These are phyloP conservation scores for Saccharomycopsis lassenensis DNA, from an alignment of 805 yeast species.

Conservation along the genomic window DNA sequence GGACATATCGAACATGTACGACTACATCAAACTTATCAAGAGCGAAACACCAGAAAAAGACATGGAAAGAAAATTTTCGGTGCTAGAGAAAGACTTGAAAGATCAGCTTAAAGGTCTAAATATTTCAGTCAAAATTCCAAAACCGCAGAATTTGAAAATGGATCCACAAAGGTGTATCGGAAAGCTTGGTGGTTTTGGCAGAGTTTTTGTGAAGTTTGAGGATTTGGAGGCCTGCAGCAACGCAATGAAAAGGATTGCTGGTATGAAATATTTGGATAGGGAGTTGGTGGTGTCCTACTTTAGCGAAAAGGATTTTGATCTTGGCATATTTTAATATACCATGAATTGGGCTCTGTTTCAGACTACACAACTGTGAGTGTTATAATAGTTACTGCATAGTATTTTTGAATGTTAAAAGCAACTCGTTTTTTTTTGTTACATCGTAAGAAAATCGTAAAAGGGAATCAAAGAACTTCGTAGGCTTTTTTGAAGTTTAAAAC, in stretches of 20 bases:
- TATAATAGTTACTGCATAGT: neutral
- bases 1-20: slow-evolving; percentile 54
- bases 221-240: slow-evolving; percentile 36
- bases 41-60: slow-evolving; percentile 24
- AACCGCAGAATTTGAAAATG: slow-evolving; percentile 30
- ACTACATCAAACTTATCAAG: slow-evolving; percentile 51
- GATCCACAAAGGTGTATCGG: slow-evolving; percentile 32
- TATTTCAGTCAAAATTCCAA: slow-evolving; percentile 53
- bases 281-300: slow-evolving; percentile 54
- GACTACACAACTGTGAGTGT: neutral
- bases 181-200: slow-evolving; percentile 50
- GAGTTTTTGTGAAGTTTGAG: slow-evolving; percentile 56
- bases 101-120: no score
- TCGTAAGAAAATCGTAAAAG: neutral
- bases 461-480: slow-evolving; percentile 1
- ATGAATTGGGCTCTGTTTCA: neutral
- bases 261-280: slow-evolving; percentile 57
- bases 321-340: slow-evolving; percentile 23
- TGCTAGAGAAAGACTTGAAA: slow-evolving; percentile 40
- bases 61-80: slow-evolving; percentile 23
- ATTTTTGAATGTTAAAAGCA: neutral
- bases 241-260: slow-evolving; percentile 52
- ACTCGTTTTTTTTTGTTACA: neutral
- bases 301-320: slow-evolving; percentile 47
- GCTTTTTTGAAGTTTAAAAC: no score